Conservation (phyloP, 2,329 filamentous ascomycete species). For the Fusarium sp. region DNA sequence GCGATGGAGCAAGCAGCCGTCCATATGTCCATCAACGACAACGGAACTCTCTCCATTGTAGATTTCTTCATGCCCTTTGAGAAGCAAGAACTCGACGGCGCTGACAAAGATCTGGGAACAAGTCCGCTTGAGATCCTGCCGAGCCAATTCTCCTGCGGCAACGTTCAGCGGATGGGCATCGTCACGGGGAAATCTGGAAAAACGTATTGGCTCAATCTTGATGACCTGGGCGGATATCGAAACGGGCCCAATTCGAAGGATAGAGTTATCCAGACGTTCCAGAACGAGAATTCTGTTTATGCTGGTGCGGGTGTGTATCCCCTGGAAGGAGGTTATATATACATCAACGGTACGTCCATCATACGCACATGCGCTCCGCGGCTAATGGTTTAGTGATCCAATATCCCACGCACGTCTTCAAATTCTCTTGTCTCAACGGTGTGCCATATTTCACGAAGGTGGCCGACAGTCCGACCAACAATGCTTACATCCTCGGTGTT, state of each 20-base stretch:
- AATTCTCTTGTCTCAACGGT: slow-evolving; percentile 66
- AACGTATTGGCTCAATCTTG: slow-evolving; percentile 60
- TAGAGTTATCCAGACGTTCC: slow-evolving; percentile 60
- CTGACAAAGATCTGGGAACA: slow-evolving; percentile 64
- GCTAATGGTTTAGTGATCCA: slow-evolving; percentile 57
- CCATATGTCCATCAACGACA: slow-evolving; percentile 57
- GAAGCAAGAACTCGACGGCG: slow-evolving; percentile 63
- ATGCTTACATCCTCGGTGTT: slow-evolving; percentile 67
- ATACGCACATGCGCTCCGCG: accelerated
- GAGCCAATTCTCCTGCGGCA: slow-evolving; percentile 58
- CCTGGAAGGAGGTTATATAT: slow-evolving; percentile 63
- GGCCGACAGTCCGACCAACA: slow-evolving; percentile 62
- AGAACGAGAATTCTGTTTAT: slow-evolving; percentile 61
- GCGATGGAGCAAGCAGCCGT: slow-evolving; percentile 61
- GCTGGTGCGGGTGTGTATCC: slow-evolving; percentile 63
- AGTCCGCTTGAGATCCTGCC: slow-evolving; percentile 60
- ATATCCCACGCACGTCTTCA: slow-evolving; percentile 68
- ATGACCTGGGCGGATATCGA: slow-evolving; percentile 57
- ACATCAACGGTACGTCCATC: slow-evolving; percentile 55
- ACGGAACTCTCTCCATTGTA: slow-evolving; percentile 59
- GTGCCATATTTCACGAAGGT: slow-evolving; percentile 67
- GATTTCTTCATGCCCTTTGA: slow-evolving; percentile 70
- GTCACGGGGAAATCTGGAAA: slow-evolving; percentile 66
- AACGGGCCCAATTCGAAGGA: slow-evolving; percentile 56
- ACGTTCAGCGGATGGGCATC: slow-evolving; percentile 62